Conservation (phyloP, 2,329 filamentous ascomycete species). For the Verticillium isaacii region DNA sequence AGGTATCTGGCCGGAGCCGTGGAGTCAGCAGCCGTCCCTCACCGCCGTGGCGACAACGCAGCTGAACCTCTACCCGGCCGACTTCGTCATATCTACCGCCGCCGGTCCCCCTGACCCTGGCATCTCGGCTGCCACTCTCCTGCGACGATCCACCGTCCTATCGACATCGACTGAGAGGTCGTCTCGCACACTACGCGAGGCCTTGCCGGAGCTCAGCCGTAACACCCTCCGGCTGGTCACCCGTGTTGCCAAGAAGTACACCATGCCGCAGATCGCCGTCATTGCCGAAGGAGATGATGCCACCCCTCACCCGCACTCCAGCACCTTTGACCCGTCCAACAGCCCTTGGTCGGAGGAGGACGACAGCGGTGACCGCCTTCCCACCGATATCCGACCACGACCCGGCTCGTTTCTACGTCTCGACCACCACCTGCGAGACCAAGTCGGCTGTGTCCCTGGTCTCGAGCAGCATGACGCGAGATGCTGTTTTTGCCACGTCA, state of each 20-base stretch:
- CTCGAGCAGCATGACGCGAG: constrained; percentile 15
- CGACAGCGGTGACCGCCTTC: constrained; percentile 10
- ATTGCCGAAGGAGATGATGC: constrained; percentile 14
- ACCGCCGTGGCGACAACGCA: constrained; percentile 1
- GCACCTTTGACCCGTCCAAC: constrained; percentile 8
- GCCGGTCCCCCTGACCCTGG: background rate
- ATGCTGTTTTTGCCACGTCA: constrained; percentile 23
- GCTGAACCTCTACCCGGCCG: background rate
- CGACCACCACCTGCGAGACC: constrained; percentile 11
- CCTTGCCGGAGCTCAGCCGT: constrained; percentile 25
- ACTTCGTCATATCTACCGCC: background rate
- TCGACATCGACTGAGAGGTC: constrained; percentile 33
- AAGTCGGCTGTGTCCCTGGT: constrained; percentile 14
- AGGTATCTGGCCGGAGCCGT: constrained; percentile 5
- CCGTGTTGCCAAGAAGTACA: constrained; percentile 32
- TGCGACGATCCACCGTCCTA: constrained; percentile 28
- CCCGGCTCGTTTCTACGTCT: constrained; percentile 46
- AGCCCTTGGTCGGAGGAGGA: constrained; percentile 24
- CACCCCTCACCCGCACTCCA: constrained; percentile 16
- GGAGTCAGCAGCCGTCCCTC: constrained; percentile 6
- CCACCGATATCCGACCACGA: constrained; percentile 23
- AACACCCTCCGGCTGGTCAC: constrained; percentile 31
- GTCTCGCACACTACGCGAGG: constrained; percentile 26
- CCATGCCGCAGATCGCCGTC: constrained; percentile 20
- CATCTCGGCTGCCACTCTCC: constrained; percentile 14